Evolutionary conservation across 1,139 yeast genomes (phyloP), one percentile per base, ranked within the genome.

Genomic region (Candida gigantensis): DNA sequence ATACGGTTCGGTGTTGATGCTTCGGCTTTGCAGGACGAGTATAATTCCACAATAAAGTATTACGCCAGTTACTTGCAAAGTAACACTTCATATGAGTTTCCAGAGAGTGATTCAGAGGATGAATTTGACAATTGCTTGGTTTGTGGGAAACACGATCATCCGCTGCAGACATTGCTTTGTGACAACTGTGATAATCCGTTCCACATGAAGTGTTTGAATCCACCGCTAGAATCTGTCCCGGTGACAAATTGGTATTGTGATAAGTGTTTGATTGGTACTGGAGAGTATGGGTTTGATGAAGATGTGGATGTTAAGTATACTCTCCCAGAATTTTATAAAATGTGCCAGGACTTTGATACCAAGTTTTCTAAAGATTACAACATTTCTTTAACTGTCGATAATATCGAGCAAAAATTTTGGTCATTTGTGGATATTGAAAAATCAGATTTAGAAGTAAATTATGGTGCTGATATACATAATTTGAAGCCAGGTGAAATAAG

Each of bases 241-340:
- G 54, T 64, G 12, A 77, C 78, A 3, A 71, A 68, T 21, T 89
- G 96, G 96, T 83, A 72, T 52, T 90, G 97, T 57, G 84, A 82
- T 33, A 75, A 75, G 43, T 90, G 97, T 57, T 65, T 90, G 11
- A 71, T 85, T 5, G 96, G 96, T 1, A 84, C 90, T 2, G 94
- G 95, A 1, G 92, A 83, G 48, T 90, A 88, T 54, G 96, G 95
- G 0, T 90, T 90, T 57, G 90, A 84, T 48, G 95, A 86, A 45
- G 80, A 84, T 14, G 55, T 53, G 1, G 67, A 73, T 4, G 68
- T 75, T 29, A 70, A 72, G 40, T 87, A 84, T 52, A 68, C 83
- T 0, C 61, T 68, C 41, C 69, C 50, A n/a, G 81, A 84, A 41
- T 90, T 89, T 56, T 72, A 73, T 42, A 59, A 72, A 9, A 65